Evolutionary conservation across 345 rosid genomes (phyloP).

Genomic region (Eucalyptus sp.): DNA sequence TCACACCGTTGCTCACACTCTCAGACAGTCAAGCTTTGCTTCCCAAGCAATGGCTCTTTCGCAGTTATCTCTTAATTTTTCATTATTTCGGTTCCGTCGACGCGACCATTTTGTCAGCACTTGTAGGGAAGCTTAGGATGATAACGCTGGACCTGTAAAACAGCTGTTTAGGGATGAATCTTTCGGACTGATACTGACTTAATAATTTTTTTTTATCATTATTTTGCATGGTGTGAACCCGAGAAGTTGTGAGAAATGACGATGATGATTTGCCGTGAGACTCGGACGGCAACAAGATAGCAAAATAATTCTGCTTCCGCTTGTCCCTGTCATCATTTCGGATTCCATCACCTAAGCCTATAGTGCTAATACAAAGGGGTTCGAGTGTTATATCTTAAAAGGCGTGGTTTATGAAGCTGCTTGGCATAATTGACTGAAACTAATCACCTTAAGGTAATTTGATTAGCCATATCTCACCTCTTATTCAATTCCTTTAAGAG

Average conservation of each 20-base stretch:
- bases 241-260: too few relatives aligned
- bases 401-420: fast-evolving
- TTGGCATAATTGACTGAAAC: too few relatives aligned
- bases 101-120: background rate
- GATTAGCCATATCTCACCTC: background rate
- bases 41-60: background rate
- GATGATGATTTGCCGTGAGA: too few relatives aligned
- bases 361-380: background rate
- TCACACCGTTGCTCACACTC: background rate
- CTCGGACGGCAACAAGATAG: too few relatives aligned
- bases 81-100: background rate
- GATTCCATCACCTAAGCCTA: background rate
- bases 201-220: too few relatives aligned
- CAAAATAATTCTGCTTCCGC: background rate
- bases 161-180: background rate
- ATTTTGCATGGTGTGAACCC: too few relatives aligned
- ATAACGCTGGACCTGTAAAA: background rate
- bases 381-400: too few relatives aligned
- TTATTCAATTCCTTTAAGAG: too few relatives aligned
- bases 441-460: too few relatives aligned
- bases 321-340: background rate
- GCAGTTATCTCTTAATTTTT: background rate
- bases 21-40: background rate
- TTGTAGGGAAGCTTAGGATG: background rate
- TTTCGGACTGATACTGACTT: too few relatives aligned